Evolutionary conservation across 345 rosid genomes (phyloP).

Genomic region (Tarenaya hassleriana): DNA sequence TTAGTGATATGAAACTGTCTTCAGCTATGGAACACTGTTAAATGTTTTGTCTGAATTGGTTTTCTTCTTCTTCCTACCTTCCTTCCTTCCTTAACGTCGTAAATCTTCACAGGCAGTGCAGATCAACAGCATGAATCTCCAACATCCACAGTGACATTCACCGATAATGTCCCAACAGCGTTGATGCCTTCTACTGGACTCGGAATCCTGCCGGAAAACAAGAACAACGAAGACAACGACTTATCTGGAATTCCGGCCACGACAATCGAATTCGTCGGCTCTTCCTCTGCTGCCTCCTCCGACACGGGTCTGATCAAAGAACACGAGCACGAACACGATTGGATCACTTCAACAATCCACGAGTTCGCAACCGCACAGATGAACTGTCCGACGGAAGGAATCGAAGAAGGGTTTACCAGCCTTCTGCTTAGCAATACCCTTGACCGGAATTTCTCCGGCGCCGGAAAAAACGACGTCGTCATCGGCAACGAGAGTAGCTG

Average conservation of each 20-base stretch:
- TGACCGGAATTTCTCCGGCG: slow-evolving; percentile 39
- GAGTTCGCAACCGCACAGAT: too few species aligned
- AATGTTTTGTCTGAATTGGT: not conserved
- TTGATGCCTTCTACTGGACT: slow-evolving; percentile 25
- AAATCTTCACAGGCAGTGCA: slow-evolving; percentile 22
- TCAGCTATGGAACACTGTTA: not conserved
- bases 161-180: slow-evolving; percentile 42
- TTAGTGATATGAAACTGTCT: not conserved
- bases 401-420: slow-evolving; percentile 77
- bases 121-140: slow-evolving; percentile 65
- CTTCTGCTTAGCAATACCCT: slow-evolving; percentile 53
- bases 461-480: slow-evolving; percentile 23
- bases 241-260: slow-evolving; percentile 26
- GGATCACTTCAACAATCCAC: slow-evolving; percentile 37
- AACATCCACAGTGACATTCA: slow-evolving; percentile 75
- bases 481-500: slow-evolving; percentile 22
- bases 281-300: slow-evolving; percentile 44
- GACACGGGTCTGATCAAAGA: slow-evolving; percentile 46
- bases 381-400: slow-evolving; percentile 19
- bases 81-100: not conserved
- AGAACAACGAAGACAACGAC: not conserved
- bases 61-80: not conserved
- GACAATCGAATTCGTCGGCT: slow-evolving; percentile 46
- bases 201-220: slow-evolving; percentile 19
- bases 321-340: slow-evolving; percentile 50